phyloP scores from a whole-genome alignment of 2,329 filamentous ascomycete genomes.

The Huntiella omanensis region DNA sequence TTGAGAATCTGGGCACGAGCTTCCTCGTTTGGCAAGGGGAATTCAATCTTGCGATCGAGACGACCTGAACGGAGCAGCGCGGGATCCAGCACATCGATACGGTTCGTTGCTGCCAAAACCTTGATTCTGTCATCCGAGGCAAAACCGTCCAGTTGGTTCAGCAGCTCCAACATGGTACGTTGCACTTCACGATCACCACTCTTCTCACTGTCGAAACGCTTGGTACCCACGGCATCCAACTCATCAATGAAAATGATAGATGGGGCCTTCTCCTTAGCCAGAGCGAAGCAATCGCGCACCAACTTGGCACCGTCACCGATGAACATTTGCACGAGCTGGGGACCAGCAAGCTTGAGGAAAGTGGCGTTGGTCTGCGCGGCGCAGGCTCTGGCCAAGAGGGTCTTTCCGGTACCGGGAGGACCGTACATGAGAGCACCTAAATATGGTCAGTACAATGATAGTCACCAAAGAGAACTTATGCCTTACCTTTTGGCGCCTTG shows the following conservation, averaged over 20 bases:
- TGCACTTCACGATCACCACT: constrained; percentile 95
- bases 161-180: constrained; percentile 93
- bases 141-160: constrained; percentile 97
- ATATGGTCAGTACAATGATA: neutral
- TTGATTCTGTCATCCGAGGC: constrained; percentile 94
- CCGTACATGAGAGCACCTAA: constrained; percentile 95
- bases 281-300: constrained; percentile 88
- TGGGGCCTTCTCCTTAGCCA: constrained; percentile 96
- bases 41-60: constrained; percentile 94
- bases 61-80: constrained; percentile 80
- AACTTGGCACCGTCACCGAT: constrained; percentile 97
- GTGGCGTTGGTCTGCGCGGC: constrained; percentile 96
- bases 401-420: constrained; percentile 77
- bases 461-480: neutral
- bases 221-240: constrained; percentile 92
- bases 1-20: constrained; percentile 90
- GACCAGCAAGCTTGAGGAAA: constrained; percentile 93
- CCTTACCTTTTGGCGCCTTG: constrained; percentile 89
- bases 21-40: constrained; percentile 94
- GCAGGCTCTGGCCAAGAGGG: constrained; percentile 81
- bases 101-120: constrained; percentile 85
- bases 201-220: constrained; percentile 97
- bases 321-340: constrained; percentile 98
- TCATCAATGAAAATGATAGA: constrained; percentile 99
- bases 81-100: constrained; percentile 83